phyloP scores from a whole-genome alignment of 1,284 basidiomycete species.

The Rhodotorula sp. region DNA sequence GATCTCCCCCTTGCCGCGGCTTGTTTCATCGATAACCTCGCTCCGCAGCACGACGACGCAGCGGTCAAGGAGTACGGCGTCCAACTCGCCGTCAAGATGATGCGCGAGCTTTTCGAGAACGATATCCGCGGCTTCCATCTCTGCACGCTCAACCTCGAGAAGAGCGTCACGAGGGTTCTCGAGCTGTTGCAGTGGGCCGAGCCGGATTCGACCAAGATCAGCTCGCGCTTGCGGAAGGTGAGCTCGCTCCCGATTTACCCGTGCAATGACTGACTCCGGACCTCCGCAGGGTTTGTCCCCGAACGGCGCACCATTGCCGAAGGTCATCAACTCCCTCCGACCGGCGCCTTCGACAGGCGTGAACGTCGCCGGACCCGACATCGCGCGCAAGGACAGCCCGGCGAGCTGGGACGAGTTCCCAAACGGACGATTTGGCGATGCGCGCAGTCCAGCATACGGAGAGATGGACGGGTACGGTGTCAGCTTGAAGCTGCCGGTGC shows the following conservation, averaged over 20 bases:
- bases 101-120: slow-evolving; percentile 54
- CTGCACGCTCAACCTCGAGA: slow-evolving; percentile 96
- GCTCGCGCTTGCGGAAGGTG: background rate
- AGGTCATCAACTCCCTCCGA: slow-evolving; percentile 34
- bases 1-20: slow-evolving; percentile 25
- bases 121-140: slow-evolving; percentile 83
- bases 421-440: slow-evolving; percentile 96
- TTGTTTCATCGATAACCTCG: slow-evolving; percentile 43
- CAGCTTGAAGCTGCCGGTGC: slow-evolving; percentile 55
- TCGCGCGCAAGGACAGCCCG: slow-evolving; percentile 46
- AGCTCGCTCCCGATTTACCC: background rate
- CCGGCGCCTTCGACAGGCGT: background rate
- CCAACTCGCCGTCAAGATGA: slow-evolving; percentile 48
- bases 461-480: slow-evolving; percentile 87
- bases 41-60: slow-evolving; percentile 44
- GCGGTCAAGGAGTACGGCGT: slow-evolving; percentile 52
- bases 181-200: slow-evolving; percentile 69
- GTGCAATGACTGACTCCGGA: background rate
- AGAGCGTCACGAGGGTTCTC: slow-evolving; percentile 85
- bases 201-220: slow-evolving; percentile 3
- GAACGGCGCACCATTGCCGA: slow-evolving; percentile 26
- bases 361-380: slow-evolving; percentile 23
- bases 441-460: slow-evolving; percentile 93
- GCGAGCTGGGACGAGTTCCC: slow-evolving; percentile 93
- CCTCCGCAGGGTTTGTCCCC: slow-evolving; percentile 9